Conservation (phyloP, 352 stramenopile genomes). For the Aphanomyces stellatus region DNA sequence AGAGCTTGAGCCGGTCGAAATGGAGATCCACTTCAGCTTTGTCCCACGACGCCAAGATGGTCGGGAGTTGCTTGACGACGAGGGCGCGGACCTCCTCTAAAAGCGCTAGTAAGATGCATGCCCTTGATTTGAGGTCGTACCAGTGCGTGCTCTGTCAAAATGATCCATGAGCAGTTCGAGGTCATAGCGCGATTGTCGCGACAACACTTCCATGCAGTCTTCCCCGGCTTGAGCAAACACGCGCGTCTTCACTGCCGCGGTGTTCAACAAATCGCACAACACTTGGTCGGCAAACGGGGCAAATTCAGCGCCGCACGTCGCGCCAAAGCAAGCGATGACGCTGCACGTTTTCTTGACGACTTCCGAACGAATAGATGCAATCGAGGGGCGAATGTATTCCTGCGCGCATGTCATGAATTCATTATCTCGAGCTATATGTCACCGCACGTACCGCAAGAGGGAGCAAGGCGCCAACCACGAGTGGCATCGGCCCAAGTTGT, state of each 20-base stretch:
- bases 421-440: too few relatives aligned
- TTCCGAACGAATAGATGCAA: not conserved
- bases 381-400: not conserved
- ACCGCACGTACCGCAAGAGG: not conserved
- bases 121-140: not conserved
- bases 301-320: not conserved
- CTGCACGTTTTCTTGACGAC: conserved; percentile 13
- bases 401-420: too few relatives aligned
- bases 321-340: not conserved
- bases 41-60: not conserved
- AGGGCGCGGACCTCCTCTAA: conserved; percentile 8
- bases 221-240: not conserved
- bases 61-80: conserved; percentile 5
- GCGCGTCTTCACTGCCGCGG: not conserved
- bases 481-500: not conserved
- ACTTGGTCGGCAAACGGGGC: conserved; percentile 8
- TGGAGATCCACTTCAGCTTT: conserved; percentile 4
- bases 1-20: not conserved
- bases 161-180: not conserved
- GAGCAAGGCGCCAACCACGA: not conserved
- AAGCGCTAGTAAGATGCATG: not conserved
- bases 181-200: not conserved
- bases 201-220: not conserved
- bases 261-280: conserved; percentile 5
- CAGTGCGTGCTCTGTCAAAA: not conserved